A percentile compares a stretch with the other conserved stretches of the same genome.
Evolutionary conservation across 2,329 filamentous ascomycete genomes (phyloP).

Genomic region (Exophiala aquamarina): DNA sequence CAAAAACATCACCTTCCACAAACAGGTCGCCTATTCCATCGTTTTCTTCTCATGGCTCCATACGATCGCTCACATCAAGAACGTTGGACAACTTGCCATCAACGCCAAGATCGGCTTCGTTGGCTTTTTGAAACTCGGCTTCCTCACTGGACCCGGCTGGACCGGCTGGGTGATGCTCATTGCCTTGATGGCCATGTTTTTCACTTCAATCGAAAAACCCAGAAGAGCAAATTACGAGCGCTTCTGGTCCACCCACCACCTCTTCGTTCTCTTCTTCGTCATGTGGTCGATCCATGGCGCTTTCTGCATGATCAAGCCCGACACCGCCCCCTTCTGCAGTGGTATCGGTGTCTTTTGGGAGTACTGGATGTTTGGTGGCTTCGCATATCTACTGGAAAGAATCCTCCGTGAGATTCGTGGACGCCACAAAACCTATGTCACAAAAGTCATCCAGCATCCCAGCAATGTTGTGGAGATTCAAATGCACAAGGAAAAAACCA

Average conservation of each 20-base stretch:
- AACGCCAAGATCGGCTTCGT: slow-evolving; percentile 76
- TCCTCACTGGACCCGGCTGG: slow-evolving; percentile 79
- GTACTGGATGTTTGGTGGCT: slow-evolving; percentile 84
- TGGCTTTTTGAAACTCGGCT: slow-evolving; percentile 74
- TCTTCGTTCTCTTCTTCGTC: slow-evolving; percentile 84
- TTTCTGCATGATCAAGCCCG: slow-evolving; percentile 87
- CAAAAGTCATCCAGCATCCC: slow-evolving; percentile 85
- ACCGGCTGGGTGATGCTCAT: slow-evolving; percentile 82
- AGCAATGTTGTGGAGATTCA: slow-evolving; percentile 89
- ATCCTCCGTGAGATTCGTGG: slow-evolving; percentile 76
- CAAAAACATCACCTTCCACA: slow-evolving; percentile 67
- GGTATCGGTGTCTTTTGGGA: slow-evolving; percentile 83
- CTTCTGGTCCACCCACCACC: slow-evolving; percentile 88
- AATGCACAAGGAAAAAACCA: slow-evolving; percentile 86
- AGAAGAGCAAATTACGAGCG: slow-evolving; percentile 81
- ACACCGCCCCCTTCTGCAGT: slow-evolving; percentile 75
- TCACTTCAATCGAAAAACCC: slow-evolving; percentile 75
- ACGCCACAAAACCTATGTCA: slow-evolving; percentile 80
- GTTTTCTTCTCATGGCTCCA: slow-evolving; percentile 87
- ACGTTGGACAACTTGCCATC: slow-evolving; percentile 73
- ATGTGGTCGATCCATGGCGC: slow-evolving; percentile 90
- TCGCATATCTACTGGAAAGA: slow-evolving; percentile 76
- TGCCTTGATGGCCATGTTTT: slow-evolving; percentile 73
- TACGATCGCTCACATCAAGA: slow-evolving; percentile 84
- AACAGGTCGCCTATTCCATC: slow-evolving; percentile 80